Evolutionary conservation across 116 monocot genomes (phyloP).

Genomic region (Trichopus zeylanicus): DNA sequence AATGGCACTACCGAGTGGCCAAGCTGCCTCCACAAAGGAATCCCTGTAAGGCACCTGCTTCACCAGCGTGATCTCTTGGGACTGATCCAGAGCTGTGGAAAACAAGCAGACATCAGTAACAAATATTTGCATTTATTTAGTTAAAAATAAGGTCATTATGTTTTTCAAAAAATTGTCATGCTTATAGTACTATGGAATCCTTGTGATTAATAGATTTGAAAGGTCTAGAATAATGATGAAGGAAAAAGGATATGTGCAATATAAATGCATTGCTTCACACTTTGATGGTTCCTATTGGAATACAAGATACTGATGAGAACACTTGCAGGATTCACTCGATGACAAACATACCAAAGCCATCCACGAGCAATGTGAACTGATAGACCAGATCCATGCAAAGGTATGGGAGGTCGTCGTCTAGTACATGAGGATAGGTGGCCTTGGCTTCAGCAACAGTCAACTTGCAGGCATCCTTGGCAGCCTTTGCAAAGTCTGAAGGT

Average conservation of each 20-base stretch:
- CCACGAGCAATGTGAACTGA: constrained; percentile 55
- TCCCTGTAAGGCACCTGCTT: constrained; percentile 73
- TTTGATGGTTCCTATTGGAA: too few relatives aligned
- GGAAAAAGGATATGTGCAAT: too few relatives aligned
- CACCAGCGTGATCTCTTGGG: constrained; percentile 82
- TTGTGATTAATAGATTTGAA: too few relatives aligned
- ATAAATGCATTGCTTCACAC: too few relatives aligned
- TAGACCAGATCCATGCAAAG: constrained; percentile 57
- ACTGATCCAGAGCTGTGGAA: constrained; percentile 44
- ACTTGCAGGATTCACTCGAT: background rate
- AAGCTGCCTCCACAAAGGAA: constrained; percentile 78
- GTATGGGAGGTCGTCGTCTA: constrained; percentile 30
- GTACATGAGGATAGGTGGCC: constrained; percentile 21
- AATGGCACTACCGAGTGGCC: constrained; percentile 92
- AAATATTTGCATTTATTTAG: background rate
- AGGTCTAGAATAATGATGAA: too few relatives aligned
- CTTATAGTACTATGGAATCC: too few relatives aligned
- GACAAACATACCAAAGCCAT: constrained; percentile 50
- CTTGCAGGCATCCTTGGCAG: constrained; percentile 35
- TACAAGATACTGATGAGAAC: too few relatives aligned
- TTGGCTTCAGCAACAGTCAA: constrained; percentile 21
- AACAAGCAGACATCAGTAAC: background rate
- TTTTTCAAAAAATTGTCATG: too few relatives aligned
- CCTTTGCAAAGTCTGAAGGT: constrained; percentile 28
- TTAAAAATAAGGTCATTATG: constrained; percentile 15